Conservation (phyloP, 257 asterid species). For the Phtheirospermum japonicum region DNA sequence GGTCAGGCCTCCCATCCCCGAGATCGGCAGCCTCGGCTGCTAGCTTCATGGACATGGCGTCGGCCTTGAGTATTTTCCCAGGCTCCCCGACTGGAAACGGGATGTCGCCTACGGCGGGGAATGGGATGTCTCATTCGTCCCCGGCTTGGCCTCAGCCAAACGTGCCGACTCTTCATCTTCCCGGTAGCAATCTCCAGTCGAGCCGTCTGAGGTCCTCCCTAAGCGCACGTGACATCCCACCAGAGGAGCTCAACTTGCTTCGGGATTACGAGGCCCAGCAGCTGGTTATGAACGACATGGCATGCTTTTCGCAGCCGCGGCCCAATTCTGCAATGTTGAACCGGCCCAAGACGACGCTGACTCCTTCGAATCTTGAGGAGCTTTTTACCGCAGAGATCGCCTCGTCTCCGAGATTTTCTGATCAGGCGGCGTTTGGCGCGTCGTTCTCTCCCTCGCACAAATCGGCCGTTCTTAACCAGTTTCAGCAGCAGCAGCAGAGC, state of each 20-base stretch:
- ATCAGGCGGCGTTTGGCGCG: conserved; percentile 43
- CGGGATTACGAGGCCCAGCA: conserved; percentile 49
- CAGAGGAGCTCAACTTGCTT: conserved; percentile 40
- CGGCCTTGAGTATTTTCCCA: conserved; percentile 61
- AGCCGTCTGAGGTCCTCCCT: conserved; percentile 80
- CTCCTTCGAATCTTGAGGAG: conserved; percentile 82
- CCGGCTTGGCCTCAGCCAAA: conserved; percentile 69
- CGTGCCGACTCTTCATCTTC: conserved; percentile 69
- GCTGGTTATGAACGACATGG: conserved; percentile 46
- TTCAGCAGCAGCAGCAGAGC: conserved; percentile 68
- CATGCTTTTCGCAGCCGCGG: conserved; percentile 44
- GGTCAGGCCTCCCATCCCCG: conserved; percentile 78
- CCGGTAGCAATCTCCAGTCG: conserved; percentile 75
- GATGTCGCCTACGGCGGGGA: conserved; percentile 62
- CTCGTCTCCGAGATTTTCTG: conserved; percentile 64
- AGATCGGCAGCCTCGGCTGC: conserved; percentile 59
- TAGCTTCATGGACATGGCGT: conserved; percentile 75
- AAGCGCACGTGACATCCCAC: conserved; percentile 66
- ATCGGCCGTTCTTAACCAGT: conserved; percentile 54
- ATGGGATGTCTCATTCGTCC: conserved; percentile 53
- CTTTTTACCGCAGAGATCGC: conserved; percentile 61
- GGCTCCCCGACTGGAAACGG: conserved; percentile 79
- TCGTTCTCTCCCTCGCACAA: conserved; percentile 65
- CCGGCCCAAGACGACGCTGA: conserved; percentile 41
- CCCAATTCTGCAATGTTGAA: conserved; percentile 44